Base-by-base conservation (phyloP, 805 yeast genomes). In the Maudiozyma bulderi region DNA sequence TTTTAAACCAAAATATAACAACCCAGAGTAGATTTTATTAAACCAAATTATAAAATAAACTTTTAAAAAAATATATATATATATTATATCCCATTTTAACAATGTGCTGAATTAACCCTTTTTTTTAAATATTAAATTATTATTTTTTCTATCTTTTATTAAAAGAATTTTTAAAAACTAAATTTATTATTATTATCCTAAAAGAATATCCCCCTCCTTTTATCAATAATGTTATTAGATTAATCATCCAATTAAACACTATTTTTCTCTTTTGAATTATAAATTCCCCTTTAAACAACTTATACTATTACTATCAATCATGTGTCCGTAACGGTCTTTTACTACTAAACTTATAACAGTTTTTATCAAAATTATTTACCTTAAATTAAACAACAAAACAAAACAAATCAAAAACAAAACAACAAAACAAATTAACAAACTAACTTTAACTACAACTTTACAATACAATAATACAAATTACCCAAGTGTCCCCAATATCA, bases 261-360 rank as follows among this genome's bases (percentile, higher is more conserved):
- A 34, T 9, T 34, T 10, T 9, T 34, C n/a, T 34, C n/a, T 34
- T 6, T 34, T 14, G 11, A 34, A 34, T 34, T 14, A 30, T 45
- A 32, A 8, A 6, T n/a, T 26, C 37, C 29, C 20, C 39, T 38
- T 13, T 20, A 6, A 9, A 6, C 15, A 28, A 43, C 30, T 6
- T 44, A 30, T 11, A 6, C 9, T n/a, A 35, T 10, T 14, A 13
- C n/a, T 9, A 10, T 10, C 38, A 34, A 34, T 34, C 38, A 50
- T 50, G 50, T 35, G 40, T 35, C 52, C 50, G 52, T 50, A 50
- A 50, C 49, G 52, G 50, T 50, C 45, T 31, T 30, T 32, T 13
- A 38, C 10, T 34, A 43, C 37, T 39, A 38, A 39, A 44, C 43
- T 42, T 39, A 33, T 13, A 45, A 30, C 20, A 26, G 28, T n/a